Percentiles rank a stretch among this genome's conserved stretches.
phyloP scores from a whole-genome alignment of 2,329 filamentous ascomycete genomes.

The Rhinocladiella mackenziei region DNA sequence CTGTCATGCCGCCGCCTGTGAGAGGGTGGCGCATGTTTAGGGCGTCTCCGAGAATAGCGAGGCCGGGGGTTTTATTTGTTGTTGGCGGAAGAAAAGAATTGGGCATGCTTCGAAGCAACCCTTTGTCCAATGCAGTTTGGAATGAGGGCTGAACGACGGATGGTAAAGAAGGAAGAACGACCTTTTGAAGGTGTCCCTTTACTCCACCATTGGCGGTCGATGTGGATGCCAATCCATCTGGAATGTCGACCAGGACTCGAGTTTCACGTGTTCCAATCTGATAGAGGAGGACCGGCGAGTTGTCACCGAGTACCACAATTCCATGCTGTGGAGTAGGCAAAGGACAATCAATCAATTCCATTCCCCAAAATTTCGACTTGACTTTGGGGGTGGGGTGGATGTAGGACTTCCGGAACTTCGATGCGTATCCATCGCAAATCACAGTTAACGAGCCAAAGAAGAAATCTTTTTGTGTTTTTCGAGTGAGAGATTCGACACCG shows the following conservation, averaged over 20 bases:
- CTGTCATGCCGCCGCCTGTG: conserved; percentile 96
- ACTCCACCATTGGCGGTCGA: conserved; percentile 73
- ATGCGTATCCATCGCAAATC: conserved; percentile 86
- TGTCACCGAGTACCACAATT: conserved; percentile 79
- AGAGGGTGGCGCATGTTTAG: conserved; percentile 99
- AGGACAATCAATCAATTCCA: conserved; percentile 84
- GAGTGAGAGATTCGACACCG: conserved; percentile 72
- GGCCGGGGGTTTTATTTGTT: conserved; percentile 65
- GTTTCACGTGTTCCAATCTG: conserved; percentile 97
- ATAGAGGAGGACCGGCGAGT: conserved; percentile 80
- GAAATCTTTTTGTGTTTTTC: conserved; percentile 60
- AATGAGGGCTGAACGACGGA: conserved; percentile 68
- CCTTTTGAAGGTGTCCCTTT: conserved; percentile 74
- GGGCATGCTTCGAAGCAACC: conserved; percentile 84
- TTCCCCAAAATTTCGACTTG: conserved; percentile 84
- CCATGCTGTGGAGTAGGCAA: conserved; percentile 73
- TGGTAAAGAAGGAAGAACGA: conserved; percentile 75
- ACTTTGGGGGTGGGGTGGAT: conserved; percentile 64
- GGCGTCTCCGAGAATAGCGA: conserved; percentile 85
- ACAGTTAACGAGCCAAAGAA: conserved; percentile 89
- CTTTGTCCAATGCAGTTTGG: conserved; percentile 68
- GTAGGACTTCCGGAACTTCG: conserved; percentile 81
- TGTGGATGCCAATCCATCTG: conserved; percentile 69
- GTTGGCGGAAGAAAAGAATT: conserved; percentile 87
- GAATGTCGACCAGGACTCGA: conserved; percentile 82